Conservation (phyloP, 169 alveolate genomes). For the Plasmodium ovale region DNA sequence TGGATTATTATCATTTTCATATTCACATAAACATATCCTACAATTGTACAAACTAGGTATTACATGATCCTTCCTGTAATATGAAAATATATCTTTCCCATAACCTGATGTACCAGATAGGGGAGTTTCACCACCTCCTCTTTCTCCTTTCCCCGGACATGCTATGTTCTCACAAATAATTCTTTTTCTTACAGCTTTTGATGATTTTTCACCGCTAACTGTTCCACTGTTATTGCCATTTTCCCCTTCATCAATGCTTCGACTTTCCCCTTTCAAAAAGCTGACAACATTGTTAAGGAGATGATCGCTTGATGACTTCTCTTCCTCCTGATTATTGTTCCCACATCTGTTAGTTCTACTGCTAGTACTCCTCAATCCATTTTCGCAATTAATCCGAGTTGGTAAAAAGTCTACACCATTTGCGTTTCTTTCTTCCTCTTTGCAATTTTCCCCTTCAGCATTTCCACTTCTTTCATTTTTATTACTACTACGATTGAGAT, state of each 20-base stretch:
- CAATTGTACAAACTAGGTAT: constrained; percentile 80
- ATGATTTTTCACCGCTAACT: not conserved
- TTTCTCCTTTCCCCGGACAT: not conserved
- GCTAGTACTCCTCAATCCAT: not conserved
- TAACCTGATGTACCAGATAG: not conserved
- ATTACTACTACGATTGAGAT: not conserved
- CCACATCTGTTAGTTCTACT: not conserved
- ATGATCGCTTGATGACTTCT: too few relatives aligned
- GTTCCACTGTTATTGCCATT: not conserved
- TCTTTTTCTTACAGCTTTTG: not conserved
- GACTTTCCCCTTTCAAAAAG: too few relatives aligned
- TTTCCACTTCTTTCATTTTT: not conserved
- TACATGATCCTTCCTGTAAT: not conserved
- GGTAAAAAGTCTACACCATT: not conserved
- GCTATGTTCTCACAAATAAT: not conserved
- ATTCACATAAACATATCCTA: constrained; percentile 92
- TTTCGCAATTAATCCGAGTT: not conserved
- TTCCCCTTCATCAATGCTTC: not conserved
- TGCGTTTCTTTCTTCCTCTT: not conserved
- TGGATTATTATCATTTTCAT: constrained; percentile 90
- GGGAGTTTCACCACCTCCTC: not conserved
- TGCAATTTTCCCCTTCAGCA: not conserved
- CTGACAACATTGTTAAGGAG: too few relatives aligned
- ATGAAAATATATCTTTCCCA: not conserved
- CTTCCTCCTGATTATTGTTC: not conserved